Base-by-base conservation (phyloP, 1,139 yeast species). In the Torulaspora globosa region DNA sequence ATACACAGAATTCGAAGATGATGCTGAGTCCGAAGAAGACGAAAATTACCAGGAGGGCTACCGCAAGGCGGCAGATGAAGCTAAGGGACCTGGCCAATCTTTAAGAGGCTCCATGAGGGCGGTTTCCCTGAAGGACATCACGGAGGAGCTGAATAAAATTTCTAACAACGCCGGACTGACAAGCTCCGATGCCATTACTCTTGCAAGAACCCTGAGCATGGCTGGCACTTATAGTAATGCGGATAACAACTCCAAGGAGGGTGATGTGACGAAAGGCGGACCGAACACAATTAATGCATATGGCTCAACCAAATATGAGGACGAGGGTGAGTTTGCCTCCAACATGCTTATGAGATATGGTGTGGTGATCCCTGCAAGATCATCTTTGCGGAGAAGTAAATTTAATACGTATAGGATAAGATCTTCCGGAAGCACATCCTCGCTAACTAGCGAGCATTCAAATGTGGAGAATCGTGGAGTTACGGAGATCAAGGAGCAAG, bases 161-260 rank as follows among this genome's bases (percentile, higher is more conserved):
- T 78, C 88, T 0, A 79, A 78, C 53, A 69, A 79, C 62, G 90
- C 90, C 0, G 92, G 94, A 0, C 69, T 84, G 67, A 83, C 81
- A 44, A 80, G 85, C 11, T 74, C 79, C 21, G 90, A 84, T 66
- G 88, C 92, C 0, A 81, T 82, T 2, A 80, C 90, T 0, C 68
- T 84, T 41, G 92, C 92, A 0, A 71, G 90, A 58, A 80, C 89
- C 0, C 70, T 84, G 46, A 59, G 66, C 36, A 60, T 64, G 58
- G 56, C 63, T 3, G 57, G 64, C 7, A 53, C 62, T 2, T 55
- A 51, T 36, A 35, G 48, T 8, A 45, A 43, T 32, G 33, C 31
- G 6, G 51, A 46, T 24, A n/a, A 35, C 11, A 12, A 15, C 11
- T 19, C 16, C 3, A 19, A 21, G 26, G n/a, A 35, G 11, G 36